Base-by-base conservation (phyloP, 345 rosid genomes). In the Populus alba region DNA sequence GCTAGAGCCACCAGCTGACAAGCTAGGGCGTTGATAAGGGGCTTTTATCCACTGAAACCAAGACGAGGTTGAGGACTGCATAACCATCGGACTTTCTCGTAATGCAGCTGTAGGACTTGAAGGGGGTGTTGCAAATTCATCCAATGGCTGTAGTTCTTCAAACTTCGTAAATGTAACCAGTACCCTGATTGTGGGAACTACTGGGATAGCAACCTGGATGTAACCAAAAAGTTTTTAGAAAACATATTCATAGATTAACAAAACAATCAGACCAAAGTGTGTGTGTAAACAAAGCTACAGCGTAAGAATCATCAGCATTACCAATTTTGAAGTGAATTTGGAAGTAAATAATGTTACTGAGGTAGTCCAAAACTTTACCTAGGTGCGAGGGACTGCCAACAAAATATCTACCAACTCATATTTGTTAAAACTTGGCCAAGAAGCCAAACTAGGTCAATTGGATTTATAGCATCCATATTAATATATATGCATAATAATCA, bases 31-130 rank as follows among this genome's bases (percentile, higher is more conserved):
- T 5, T 87, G 85, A 79, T 86, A 89, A 3, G 97, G 95, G 66
- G 93, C 89, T 85, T 94, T 97, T 71, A 97, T 94, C 93, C 97
- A 87, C 87, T 91, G 95, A 85, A 92, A 90, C 99, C 99, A 96
- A 9, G 99, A 94, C 27, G 94, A 81, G 70, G 85, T 85, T 7
- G 89, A 80, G 59, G 90, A 72, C 8, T 80, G 90, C 4, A 83
- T 80, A 39, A 13, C 61, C 1, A 85, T 83, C n/a, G 98, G 97
- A 86, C 93, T 91, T 66, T 91, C 98, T 71, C 81, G 77, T 62
- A 90, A 91, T 9, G 82, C 68, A 78, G 83, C 79, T 2, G 85
- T 83, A 5, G 97, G 99, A 78, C 99, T 96, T 39, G 99, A 90
- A 31, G 94, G 97, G 13, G 99, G 99, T 0, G 99, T 94, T 55